phyloP scores from a whole-genome alignment of 805 yeast species.

The Soucietia sequanensis region DNA sequence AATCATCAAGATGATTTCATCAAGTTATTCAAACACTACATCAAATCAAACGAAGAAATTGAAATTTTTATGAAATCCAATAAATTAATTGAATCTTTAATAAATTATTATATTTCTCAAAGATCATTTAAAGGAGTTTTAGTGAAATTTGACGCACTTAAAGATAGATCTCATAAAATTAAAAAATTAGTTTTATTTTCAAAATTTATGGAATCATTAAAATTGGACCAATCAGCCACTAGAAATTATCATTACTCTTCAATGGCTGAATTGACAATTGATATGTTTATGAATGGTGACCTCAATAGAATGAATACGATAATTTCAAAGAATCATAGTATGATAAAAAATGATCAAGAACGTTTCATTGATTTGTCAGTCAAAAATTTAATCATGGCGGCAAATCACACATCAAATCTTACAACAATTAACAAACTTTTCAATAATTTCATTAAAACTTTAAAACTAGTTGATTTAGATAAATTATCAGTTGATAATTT shows the following conservation, averaged over 20 bases:
- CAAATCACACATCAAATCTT: constrained; percentile 4
- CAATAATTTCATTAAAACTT: constrained; percentile 20
- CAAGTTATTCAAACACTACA: constrained; percentile 14
- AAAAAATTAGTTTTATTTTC: constrained; percentile 17
- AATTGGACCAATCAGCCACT: background rate
- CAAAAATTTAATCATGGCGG: constrained; percentile 14
- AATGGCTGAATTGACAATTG: constrained; percentile 2
- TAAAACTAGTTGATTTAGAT: constrained; percentile 17
- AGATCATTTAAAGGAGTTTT: constrained; percentile 17
- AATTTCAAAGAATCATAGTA: constrained; percentile 7
- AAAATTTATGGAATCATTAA: constrained; percentile 18
- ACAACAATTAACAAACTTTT: constrained; percentile 14
- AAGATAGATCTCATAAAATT: constrained; percentile 11
- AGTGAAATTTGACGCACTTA: constrained; percentile 14
- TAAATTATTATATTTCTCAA: constrained; percentile 20
- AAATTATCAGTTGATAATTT: constrained; percentile 23
- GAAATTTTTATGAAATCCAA: constrained; percentile 13
- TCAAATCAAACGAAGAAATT: constrained; percentile 8
- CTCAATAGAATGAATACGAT: constrained; percentile 14
- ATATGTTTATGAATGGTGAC: constrained; percentile 8
- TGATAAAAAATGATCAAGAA: constrained; percentile 9
- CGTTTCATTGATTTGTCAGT: constrained; percentile 10
- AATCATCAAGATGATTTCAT: constrained; percentile 14
- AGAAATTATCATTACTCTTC: background rate
- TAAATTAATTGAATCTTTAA: constrained; percentile 19